These are phyloP conservation scores for Cladorrhinum sp. DNA, from an alignment of 2,329 filamentous ascomycete genomes.

Conservation along the genomic window DNA sequence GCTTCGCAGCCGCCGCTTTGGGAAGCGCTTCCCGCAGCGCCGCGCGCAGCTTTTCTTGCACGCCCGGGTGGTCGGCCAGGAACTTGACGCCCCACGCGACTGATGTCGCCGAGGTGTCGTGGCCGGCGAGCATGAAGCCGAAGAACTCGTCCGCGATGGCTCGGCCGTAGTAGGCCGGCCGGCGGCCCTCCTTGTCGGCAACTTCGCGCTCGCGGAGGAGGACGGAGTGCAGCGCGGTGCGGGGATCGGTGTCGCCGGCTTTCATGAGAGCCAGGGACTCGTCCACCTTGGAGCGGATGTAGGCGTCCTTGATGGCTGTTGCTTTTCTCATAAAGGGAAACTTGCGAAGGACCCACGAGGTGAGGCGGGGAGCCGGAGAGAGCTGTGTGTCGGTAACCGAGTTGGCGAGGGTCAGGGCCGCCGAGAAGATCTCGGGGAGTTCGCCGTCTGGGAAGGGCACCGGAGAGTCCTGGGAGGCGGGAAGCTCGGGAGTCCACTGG, in stretches of 20 bases:
- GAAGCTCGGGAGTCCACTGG: neutral
- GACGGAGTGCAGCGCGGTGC: neutral
- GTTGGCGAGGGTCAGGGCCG: slow-evolving; percentile 27
- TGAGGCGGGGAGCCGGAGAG: slow-evolving; percentile 30
- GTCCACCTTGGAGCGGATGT: neutral
- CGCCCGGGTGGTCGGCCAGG: slow-evolving; percentile 26
- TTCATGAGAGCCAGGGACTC: neutral
- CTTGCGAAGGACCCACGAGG: slow-evolving; percentile 30
- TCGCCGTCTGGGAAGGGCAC: neutral
- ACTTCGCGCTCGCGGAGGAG: slow-evolving; percentile 3
- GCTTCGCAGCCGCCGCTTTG: neutral
- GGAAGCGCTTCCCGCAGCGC: slow-evolving; percentile 29
- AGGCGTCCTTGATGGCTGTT: neutral
- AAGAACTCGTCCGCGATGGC: slow-evolving; percentile 28
- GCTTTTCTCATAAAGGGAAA: slow-evolving; percentile 30
- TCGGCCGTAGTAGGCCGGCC: slow-evolving; percentile 11
- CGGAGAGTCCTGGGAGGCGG: neutral
- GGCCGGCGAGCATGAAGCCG: slow-evolving; percentile 33
- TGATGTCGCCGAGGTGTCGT: slow-evolving; percentile 33
- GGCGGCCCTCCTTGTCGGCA: slow-evolving; percentile 28
- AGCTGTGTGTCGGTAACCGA: slow-evolving; percentile 31
- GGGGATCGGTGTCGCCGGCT: neutral
- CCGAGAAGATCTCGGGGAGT: neutral
- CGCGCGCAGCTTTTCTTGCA: slow-evolving; percentile 22
- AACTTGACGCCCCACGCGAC: slow-evolving; percentile 29